Conservation (phyloP, 805 yeast species). For the Metschnikowia colocasiae region DNA sequence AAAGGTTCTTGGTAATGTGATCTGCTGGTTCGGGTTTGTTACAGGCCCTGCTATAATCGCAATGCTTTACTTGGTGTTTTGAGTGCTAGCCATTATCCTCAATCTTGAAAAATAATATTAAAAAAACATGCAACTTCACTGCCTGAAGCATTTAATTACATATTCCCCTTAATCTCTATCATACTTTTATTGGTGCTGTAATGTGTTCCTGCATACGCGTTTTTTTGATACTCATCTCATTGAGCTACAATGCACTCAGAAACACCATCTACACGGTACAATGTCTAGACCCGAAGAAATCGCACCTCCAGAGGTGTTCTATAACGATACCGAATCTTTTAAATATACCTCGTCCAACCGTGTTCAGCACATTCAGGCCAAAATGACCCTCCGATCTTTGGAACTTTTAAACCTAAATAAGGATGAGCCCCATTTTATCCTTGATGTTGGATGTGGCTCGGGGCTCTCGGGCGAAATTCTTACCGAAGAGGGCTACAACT, state of each 20-base stretch:
- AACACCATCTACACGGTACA: background rate
- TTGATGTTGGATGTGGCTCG: slow-evolving; percentile 97
- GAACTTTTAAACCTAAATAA: slow-evolving; percentile 74
- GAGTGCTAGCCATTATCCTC: background rate
- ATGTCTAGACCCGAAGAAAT: slow-evolving; percentile 97
- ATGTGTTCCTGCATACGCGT: background rate
- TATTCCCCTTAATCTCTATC: background rate
- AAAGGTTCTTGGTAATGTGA: slow-evolving; percentile 66
- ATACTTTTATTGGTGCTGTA: background rate
- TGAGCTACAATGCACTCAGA: background rate
- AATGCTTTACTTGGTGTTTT: slow-evolving; percentile 64
- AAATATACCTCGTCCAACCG: slow-evolving; percentile 93
- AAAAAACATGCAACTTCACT: too few species aligned
- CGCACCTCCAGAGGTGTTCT: slow-evolving; percentile 96
- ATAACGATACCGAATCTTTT: slow-evolving; percentile 82
- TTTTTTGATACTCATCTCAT: slow-evolving; percentile 6
- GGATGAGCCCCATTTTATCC: slow-evolving; percentile 59
- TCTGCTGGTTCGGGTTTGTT: slow-evolving; percentile 90
- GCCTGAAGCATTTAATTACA: background rate
- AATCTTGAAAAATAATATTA: too few species aligned
- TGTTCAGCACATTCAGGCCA: slow-evolving; percentile 97
- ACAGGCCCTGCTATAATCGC: slow-evolving; percentile 88
- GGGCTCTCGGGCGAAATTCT: slow-evolving; percentile 93
- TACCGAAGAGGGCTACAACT: slow-evolving; percentile 87
- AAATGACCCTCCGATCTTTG: slow-evolving; percentile 91